Base-by-base conservation (phyloP, 495 filamentous ascomycete species). In the Lophiostoma macrostomum region DNA sequence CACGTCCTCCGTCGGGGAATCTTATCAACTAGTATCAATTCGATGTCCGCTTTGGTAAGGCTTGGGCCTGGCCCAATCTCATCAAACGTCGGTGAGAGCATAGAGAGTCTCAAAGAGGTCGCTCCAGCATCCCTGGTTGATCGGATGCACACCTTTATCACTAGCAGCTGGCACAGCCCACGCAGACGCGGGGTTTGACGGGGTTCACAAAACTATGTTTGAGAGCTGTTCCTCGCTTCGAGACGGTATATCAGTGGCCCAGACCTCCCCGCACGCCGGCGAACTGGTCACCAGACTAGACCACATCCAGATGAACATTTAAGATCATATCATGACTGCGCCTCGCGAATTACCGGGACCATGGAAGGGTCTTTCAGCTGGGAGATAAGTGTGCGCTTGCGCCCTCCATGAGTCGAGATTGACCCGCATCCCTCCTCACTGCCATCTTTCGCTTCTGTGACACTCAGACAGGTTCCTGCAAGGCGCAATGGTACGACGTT, bases 401-500 rank as follows among this genome's bases (percentile, higher is more conserved):
- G 35, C 35, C 35, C 35, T 8, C 35, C 19, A 38, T 38, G 8
- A 38, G 35, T 6, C 19, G 35, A 38, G 35, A 38, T 6, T 8
- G 19, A 38, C 19, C 16, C 16, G 35, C 35, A 38, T 38, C 35
- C 11, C 35, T 38, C 16, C 35, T 16, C 35, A 16, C 35, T 38
- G 35, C 19, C 35, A 38, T 38, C 35, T 6, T 16, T 8, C 35
- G 19, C 35, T 38, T 38, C 10, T 12, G 35, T 38, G 19, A 38
- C 35, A 38, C 35, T 18, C 35, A 18, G 35, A 38, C 35, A 8
- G 35, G 35, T 38, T 18, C 35, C 35, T 38, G 16, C 35, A 38
- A 38, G 35, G 19, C 35, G 19, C 35, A 38, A 38, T 38, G 35
- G 35, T 38, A 38, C 35, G 35, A 16, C 35, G 19, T 38, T 38